Conservation (phyloP, 2,329 filamentous ascomycete genomes). For the Nothophoma quercina region DNA sequence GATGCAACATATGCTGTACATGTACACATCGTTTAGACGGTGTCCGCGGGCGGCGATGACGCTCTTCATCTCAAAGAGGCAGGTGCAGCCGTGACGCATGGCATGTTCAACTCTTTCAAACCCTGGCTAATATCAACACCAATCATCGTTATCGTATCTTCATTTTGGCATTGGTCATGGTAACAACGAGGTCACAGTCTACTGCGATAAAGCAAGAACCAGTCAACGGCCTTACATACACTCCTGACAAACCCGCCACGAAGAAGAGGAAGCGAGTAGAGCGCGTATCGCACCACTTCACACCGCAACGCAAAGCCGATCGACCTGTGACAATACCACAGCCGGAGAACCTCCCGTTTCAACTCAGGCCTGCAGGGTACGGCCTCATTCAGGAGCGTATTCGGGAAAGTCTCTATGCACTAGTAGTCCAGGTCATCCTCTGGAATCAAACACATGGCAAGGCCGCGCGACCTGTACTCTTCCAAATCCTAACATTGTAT, state of each 20-base stretch:
- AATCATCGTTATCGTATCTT: constrained; percentile 3
- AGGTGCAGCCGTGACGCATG: constrained; percentile 10
- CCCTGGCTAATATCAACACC: neutral
- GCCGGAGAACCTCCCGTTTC: constrained; percentile 30
- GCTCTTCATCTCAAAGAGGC: constrained; percentile 1
- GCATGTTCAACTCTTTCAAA: neutral
- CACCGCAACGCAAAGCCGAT: constrained; percentile 22
- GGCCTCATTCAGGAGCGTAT: constrained; percentile 87
- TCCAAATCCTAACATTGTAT: constrained; percentile 70
- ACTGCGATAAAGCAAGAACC: neutral
- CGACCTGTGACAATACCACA: constrained; percentile 20
- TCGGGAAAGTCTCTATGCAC: constrained; percentile 75
- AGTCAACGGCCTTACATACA: too few relatives aligned
- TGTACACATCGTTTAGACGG: neutral
- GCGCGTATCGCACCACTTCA: constrained; percentile 10
- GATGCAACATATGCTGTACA: too few relatives aligned
- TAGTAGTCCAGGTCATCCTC: constrained; percentile 84
- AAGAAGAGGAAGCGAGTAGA: constrained; percentile 6
- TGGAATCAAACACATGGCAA: constrained; percentile 81
- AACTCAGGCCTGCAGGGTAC: constrained; percentile 57
- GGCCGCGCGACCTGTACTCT: constrained; percentile 78
- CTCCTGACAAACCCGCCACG: neutral
- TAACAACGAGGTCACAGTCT: constrained; percentile 12
- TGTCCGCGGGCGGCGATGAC: constrained; percentile 9
- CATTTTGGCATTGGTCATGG: constrained; percentile 6